These are phyloP conservation scores for Pleurotus tuoliensis DNA, from an alignment of 768 basidiomycete species.

Conservation along the genomic window DNA sequence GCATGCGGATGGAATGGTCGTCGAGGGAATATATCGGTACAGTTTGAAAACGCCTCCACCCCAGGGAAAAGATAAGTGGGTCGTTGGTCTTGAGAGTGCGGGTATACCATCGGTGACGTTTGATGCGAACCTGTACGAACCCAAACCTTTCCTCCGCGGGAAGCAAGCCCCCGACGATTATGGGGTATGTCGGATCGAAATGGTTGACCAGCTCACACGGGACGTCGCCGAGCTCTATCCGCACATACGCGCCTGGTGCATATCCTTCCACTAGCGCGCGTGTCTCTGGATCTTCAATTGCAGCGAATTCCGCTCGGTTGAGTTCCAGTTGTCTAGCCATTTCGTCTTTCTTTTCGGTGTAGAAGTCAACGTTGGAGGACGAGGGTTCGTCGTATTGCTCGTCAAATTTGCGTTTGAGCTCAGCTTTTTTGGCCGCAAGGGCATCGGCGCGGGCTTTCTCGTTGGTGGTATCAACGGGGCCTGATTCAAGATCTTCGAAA, in stretches of 20 bases:
- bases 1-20: conserved; percentile 97
- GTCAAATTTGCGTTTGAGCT: conserved; percentile 92
- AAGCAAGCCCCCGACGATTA: conserved; percentile 89
- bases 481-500: conserved; percentile 37
- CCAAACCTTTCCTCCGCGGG: conserved; percentile 90
- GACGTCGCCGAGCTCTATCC: conserved; percentile 79
- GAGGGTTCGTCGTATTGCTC: conserved; percentile 94
- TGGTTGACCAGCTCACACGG: conserved; percentile 91
- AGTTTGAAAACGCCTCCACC: conserved; percentile 95
- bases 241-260: conserved; percentile 87
- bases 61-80: conserved; percentile 93
- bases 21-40: conserved; percentile 95
- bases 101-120: conserved; percentile 92
- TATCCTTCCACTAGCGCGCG: conserved; percentile 87
- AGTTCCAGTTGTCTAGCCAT: conserved; percentile 80
- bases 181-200: conserved; percentile 89
- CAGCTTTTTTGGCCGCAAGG: conserved; percentile 85
- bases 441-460: conserved; percentile 41
- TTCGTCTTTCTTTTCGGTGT: conserved; percentile 88
- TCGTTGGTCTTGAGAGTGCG: conserved; percentile 95
- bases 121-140: conserved; percentile 91
- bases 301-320: conserved; percentile 83
- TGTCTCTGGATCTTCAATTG: conserved; percentile 61
- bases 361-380: conserved; percentile 77
- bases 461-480: conserved; percentile 15